Evolutionary conservation across 2,329 filamentous ascomycete species (phyloP).

Genomic region (Alternaria gaisen): DNA sequence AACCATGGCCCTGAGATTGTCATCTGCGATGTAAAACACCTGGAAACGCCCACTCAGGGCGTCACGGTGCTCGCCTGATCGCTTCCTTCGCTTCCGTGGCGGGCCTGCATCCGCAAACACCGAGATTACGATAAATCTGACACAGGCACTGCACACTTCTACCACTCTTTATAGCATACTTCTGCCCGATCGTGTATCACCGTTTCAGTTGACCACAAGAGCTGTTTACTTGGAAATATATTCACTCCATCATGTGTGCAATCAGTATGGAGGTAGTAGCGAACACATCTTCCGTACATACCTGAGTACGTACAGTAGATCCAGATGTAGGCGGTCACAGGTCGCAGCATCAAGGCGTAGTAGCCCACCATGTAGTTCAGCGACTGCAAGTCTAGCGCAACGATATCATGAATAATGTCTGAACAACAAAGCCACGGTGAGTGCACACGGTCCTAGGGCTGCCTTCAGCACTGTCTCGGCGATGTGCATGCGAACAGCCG

Average conservation of each 20-base stretch:
- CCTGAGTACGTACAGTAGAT: neutral
- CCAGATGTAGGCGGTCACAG: neutral
- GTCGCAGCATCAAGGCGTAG: neutral
- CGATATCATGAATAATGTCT: neutral
- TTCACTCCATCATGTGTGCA: neutral
- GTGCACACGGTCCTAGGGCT: neutral
- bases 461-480: neutral
- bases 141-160: neutral
- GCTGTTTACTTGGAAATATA: neutral
- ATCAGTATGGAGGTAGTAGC: neutral
- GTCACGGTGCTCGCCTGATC: neutral
- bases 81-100: neutral
- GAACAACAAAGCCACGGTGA: neutral
- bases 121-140: neutral
- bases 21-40: neutral
- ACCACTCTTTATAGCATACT: neutral
- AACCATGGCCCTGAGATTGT: neutral
- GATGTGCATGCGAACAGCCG: neutral
- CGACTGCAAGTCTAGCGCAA: neutral
- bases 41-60: neutral
- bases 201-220: neutral
- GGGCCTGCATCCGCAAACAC: neutral
- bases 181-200: neutral
- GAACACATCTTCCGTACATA: neutral
- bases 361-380: neutral